Evolutionary conservation across 176 grass and related monocot species (phyloP), one percentile per base, ranked within the genome.

Genomic region (Aegilops speltoides): DNA sequence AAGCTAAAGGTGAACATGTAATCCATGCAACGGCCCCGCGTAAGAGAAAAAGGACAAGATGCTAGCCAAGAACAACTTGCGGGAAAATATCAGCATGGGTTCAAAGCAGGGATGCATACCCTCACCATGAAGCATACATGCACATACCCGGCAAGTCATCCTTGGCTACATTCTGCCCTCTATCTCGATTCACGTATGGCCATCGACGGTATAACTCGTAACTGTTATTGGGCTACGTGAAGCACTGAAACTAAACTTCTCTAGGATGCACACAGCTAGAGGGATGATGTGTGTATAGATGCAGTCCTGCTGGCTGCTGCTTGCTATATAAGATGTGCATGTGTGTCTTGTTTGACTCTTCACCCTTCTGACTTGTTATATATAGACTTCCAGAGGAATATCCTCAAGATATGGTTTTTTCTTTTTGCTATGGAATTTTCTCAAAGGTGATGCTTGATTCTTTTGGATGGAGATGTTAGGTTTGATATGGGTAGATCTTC

Each of bases 11-110:
- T 17, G 82, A 83, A 29, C 64, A 72, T 91, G 17, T 25, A 82
- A 86, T 50, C 57, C 89, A 80, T 89, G 17, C 83, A 64, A 76
- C 22, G 43, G 90, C 77, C 90, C 29, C 37, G 78, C 77, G 82
- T 97, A 88, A 92, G 86, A 92, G 83, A 89, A 97, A 84, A 93
- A 94, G 88, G 89, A 64, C 78, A 84, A 91, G 81, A 89, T 65
- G 40, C 7, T 91, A 97, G 95, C 92, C 90, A 97, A 97, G 81
- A 87, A 94, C 88, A 89, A 94, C 95, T 86, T 88, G 93, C 93
- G 83, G 69, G 86, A 33, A 52, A 73, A 79, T 45, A 76, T n/a
- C 54, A 40, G 52, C 71, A 76, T 84, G 84, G 43, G 46, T 67
- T 26, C 25, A 84, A 78, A 85, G 25, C 33, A 73, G 23, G 70